phyloP scores from a whole-genome alignment of 306 rosid species.

The Dicorynia guianensis region DNA sequence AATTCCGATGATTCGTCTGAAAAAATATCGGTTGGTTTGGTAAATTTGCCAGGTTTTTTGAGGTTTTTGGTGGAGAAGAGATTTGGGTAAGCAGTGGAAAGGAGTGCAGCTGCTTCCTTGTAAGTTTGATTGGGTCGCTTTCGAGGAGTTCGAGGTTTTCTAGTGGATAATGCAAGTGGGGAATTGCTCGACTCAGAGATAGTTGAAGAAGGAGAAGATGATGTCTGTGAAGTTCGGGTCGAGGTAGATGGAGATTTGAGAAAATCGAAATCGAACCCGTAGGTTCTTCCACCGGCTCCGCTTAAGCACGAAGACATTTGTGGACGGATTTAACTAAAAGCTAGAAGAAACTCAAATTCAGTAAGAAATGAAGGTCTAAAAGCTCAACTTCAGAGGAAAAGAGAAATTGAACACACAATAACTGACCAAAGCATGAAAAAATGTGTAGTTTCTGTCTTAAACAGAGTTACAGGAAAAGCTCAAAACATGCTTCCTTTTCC shows the following conservation, averaged over 20 bases:
- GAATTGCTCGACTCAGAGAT: constrained; percentile 67
- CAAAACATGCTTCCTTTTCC: constrained; percentile 9
- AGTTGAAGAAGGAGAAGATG: constrained; percentile 67
- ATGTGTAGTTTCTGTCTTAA: background rate
- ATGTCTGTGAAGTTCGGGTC: constrained; percentile 51
- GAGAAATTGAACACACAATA: background rate
- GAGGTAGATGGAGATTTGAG: constrained; percentile 64
- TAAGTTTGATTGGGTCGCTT: constrained; percentile 85
- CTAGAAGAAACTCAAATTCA: background rate
- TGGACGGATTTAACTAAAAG: background rate
- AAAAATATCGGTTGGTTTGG: constrained; percentile 47
- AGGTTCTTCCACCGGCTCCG: constrained; percentile 62
- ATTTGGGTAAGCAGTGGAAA: constrained; percentile 75
- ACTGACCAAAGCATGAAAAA: background rate
- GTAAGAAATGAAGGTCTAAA: background rate
- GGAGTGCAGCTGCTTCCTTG: constrained; percentile 77
- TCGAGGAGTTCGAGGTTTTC: constrained; percentile 73
- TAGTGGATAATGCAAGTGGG: constrained; percentile 56
- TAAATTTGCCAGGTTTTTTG: constrained; percentile 46
- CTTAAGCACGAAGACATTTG: constrained; percentile 72
- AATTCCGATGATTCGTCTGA: constrained; percentile 51
- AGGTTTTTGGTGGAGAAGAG: constrained; percentile 62
- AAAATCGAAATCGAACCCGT: constrained; percentile 65
- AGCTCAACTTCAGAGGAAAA: background rate
- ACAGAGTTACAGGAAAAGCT: background rate